Percentiles rank a stretch among this genome's conserved stretches.
Conservation (phyloP, 495 filamentous ascomycete species). For the Penicillium cosmopolitanum region DNA sequence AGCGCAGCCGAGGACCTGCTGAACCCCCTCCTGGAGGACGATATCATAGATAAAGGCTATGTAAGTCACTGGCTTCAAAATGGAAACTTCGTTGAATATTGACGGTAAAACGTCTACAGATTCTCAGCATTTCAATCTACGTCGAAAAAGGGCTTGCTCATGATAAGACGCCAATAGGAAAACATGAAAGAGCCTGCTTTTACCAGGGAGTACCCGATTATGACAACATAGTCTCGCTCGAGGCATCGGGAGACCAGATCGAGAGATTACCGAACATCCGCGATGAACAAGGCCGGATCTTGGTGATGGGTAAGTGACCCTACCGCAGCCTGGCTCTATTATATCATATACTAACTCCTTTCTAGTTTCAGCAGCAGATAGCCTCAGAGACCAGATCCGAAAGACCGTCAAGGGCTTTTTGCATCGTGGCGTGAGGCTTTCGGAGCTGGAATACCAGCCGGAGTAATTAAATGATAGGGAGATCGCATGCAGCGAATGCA, state of each 20-base stretch:
- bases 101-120: too few relatives aligned
- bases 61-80: too few relatives aligned
- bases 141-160: too few relatives aligned
- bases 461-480: too few relatives aligned
- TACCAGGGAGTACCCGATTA: too few relatives aligned
- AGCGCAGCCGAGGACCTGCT: constrained; percentile 13
- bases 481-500: not conserved
- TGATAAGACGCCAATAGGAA: too few relatives aligned
- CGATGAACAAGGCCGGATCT: constrained; percentile 22
- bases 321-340: not conserved
- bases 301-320: constrained; percentile 26
- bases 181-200: too few relatives aligned
- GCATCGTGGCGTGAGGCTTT: constrained; percentile 19
- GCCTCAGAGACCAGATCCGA: constrained; percentile 21
- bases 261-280: constrained; percentile 22
- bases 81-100: too few relatives aligned
- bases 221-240: too few relatives aligned
- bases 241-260: constrained; percentile 22
- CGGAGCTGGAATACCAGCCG: constrained; percentile 29
- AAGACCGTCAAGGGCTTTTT: constrained; percentile 17
- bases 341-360: constrained; percentile 8
- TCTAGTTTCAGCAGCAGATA: constrained; percentile 14
- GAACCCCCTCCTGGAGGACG: constrained; percentile 26
- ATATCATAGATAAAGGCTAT: too few relatives aligned
- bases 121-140: too few relatives aligned